Base-by-base conservation (phyloP, 2,329 filamentous ascomycete genomes). In the Zarea fungicola region DNA sequence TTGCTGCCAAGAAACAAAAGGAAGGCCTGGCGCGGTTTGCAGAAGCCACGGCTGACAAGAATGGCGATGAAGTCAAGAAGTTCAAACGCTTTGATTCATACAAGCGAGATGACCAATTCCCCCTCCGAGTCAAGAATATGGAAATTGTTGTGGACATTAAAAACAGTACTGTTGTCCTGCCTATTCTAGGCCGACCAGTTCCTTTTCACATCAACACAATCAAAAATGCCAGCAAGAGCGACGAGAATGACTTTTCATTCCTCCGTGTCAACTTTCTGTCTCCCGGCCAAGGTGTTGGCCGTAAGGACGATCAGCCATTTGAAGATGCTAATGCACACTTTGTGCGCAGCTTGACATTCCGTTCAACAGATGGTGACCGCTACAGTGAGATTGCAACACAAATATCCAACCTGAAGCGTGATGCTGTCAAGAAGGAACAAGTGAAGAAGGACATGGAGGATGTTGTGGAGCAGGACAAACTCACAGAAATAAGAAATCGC, bases 391-490 rank as follows among this genome's bases (percentile, higher is more conserved):
- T 99, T 57, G 86, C 90, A 11, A 87, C 87, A 53, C 88, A 95
- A 62, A 97, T 99, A 59, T 92, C 89, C 10, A 93, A 96, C 62
- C 85, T 99, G 75, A 95, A 96, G 74, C 95, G 93, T 64, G 89
- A 92, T 58, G 84, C 88, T 5, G 81, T 89, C 35, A 91, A 95
- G 68, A 87, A 89, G 59, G 93, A 99, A 67, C 91, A 96, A 61
- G 92, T 96, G 69, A 96, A 97, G 81, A 99, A 99, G 73, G 92
- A 99, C 59, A 87, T 99, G 87, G 93, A 99, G 65, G 93, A 99
- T 67, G 93, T 99, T 19, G 91, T 99, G 6, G 93, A 97, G 69
- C 93, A 99, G 67, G 93, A 99, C 65, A 99, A 99, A 73, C 81
- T 99, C 45, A 76, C 95, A 57, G 91, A 96, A 64, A 91, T 97